Evolutionary conservation across 192 early-diverging fungal genomes (phyloP).

Genomic region (Dissophora ornata): DNA sequence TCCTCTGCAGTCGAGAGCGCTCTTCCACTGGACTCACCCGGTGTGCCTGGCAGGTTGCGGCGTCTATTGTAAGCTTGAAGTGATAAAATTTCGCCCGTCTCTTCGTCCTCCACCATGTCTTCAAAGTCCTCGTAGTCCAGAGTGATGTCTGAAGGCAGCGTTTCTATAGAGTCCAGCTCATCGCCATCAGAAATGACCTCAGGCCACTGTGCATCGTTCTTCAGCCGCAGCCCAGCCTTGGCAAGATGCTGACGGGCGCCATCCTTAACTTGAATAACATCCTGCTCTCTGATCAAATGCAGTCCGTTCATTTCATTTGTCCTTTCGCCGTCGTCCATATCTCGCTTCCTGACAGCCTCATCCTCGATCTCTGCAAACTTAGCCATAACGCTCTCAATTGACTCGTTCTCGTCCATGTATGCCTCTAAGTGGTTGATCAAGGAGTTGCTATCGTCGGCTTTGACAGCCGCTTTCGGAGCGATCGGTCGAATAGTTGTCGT

Average conservation of each 20-base stretch:
- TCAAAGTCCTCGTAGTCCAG: slow-evolving; percentile 24
- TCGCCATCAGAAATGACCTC: slow-evolving; percentile 21
- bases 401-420: slow-evolving; percentile 64
- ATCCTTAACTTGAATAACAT: slow-evolving; percentile 13
- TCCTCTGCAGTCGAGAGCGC: slow-evolving; percentile 27
- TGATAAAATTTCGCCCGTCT: slow-evolving; percentile 30
- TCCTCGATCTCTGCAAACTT: slow-evolving; percentile 58
- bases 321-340: neutral
- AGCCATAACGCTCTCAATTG: slow-evolving; percentile 56
- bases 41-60: neutral
- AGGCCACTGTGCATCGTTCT: slow-evolving; percentile 15
- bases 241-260: slow-evolving; percentile 9
- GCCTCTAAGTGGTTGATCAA: slow-evolving; percentile 50
- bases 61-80: slow-evolving; percentile 13
- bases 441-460: slow-evolving; percentile 5
- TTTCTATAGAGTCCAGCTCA: slow-evolving; percentile 33
- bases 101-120: slow-evolving; percentile 35
- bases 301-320: slow-evolving; percentile 8
- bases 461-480: neutral
- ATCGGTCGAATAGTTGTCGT: neutral
- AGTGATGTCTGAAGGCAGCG: slow-evolving; percentile 17
- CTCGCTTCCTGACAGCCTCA: slow-evolving; percentile 6
- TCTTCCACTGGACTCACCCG: neutral
- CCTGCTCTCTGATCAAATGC: neutral
- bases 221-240: neutral